Evolutionary conservation across 2,329 filamentous ascomycete species (phyloP).

Genomic region (Fonsecaea monophora): DNA sequence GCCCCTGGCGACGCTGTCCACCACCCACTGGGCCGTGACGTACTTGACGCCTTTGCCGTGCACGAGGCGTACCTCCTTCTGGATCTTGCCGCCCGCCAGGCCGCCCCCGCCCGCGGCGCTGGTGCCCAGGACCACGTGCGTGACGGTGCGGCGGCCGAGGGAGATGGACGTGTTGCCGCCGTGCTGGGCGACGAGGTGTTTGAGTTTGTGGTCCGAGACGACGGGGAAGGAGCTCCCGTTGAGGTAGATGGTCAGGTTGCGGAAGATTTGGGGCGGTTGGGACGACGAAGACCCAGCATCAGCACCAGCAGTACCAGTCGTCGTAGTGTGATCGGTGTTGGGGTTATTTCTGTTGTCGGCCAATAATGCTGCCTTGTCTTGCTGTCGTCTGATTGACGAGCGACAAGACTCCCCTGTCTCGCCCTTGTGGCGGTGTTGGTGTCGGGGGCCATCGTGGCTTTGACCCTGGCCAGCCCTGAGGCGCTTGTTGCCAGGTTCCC

Average conservation of each 20-base stretch:
- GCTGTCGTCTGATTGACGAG: background rate
- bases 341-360: background rate
- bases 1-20: conserved; percentile 81
- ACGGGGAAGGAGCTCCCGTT: conserved; percentile 84
- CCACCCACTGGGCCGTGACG: conserved; percentile 80
- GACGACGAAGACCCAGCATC: background rate
- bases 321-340: conserved; percentile 15
- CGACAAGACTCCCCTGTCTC: background rate
- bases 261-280: conserved; percentile 63
- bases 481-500: conserved; percentile 29
- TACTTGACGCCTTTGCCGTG: conserved; percentile 74
- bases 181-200: conserved; percentile 75
- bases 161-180: conserved; percentile 75
- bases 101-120: conserved; percentile 79
- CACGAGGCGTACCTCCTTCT: conserved; percentile 75
- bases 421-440: conserved; percentile 1
- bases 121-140: conserved; percentile 73
- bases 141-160: conserved; percentile 75
- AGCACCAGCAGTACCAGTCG: too few relatives aligned
- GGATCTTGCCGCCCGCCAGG: conserved; percentile 76
- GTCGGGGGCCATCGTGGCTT: conserved; percentile 3
- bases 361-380: background rate
- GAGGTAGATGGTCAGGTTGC: conserved; percentile 77
- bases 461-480: background rate
- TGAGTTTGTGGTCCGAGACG: conserved; percentile 85